These are phyloP conservation scores for Microsporum canis DNA, from an alignment of 2,329 filamentous ascomycete species.

Conservation along the genomic window DNA sequence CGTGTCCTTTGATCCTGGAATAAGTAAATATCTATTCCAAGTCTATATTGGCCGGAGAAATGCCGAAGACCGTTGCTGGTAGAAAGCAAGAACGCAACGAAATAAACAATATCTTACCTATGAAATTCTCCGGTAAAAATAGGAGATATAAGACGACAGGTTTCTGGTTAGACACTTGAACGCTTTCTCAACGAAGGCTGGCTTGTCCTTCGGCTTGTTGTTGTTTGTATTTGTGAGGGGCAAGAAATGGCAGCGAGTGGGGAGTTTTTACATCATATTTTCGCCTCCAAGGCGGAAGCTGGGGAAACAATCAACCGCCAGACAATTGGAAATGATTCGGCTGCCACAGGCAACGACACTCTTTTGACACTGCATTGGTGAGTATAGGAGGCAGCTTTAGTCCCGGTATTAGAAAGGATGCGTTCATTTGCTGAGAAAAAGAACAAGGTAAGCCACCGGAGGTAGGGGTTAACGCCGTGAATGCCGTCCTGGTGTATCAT, in stretches of 20 bases:
- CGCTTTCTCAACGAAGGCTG: too few relatives aligned
- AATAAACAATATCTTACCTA: neutral
- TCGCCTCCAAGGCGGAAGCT: conserved; percentile 1
- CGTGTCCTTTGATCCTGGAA: neutral
- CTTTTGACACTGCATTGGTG: neutral
- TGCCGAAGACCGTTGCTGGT: neutral
- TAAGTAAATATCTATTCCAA: neutral
- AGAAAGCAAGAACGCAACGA: neutral
- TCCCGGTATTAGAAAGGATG: neutral
- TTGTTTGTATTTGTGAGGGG: conserved; percentile 1
- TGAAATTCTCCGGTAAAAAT: neutral
- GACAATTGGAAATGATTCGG: neutral
- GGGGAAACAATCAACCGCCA: neutral
- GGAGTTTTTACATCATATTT: neutral
- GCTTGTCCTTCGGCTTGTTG: neutral
- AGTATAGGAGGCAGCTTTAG: neutral
- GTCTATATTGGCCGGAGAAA: neutral
- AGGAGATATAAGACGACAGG: neutral
- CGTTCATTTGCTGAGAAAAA: neutral
- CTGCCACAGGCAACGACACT: neutral
- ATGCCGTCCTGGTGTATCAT: neutral
- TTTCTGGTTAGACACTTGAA: neutral
- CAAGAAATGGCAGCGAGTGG: neutral
- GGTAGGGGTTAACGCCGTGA: neutral
- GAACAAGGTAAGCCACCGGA: neutral